Conservation (phyloP, 2,329 filamentous ascomycete genomes). For the Aspergillus fructus region DNA sequence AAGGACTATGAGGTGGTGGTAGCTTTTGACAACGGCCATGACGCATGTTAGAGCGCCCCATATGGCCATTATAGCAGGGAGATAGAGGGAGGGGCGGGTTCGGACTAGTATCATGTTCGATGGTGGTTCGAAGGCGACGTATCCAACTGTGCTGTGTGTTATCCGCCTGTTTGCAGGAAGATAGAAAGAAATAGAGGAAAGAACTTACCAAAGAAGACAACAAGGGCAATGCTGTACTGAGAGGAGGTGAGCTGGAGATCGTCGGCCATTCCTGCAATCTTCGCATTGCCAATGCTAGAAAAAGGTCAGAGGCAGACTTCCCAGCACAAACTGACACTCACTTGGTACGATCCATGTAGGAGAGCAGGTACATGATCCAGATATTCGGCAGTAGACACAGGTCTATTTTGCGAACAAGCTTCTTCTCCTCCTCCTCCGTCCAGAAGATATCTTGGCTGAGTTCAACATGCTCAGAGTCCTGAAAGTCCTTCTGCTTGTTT, state of each 20-base stretch:
- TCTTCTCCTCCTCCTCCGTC: constrained; percentile 3
- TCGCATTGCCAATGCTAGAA: neutral
- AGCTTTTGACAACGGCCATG: neutral
- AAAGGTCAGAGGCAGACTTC: too few species aligned
- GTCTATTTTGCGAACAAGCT: constrained; percentile 1
- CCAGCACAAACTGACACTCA: too few species aligned
- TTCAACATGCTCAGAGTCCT: neutral
- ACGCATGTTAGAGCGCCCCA: neutral
- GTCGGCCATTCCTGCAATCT: neutral
- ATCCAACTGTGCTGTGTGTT: neutral
- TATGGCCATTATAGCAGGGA: neutral
- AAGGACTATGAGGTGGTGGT: neutral
- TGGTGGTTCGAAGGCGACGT: neutral
- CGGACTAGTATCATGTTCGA: neutral
- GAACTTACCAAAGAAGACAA: neutral
- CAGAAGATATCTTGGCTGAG: constrained; percentile 2
- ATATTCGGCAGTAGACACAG: constrained; percentile 1
- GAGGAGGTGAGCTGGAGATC: neutral
- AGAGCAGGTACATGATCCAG: constrained; percentile 3
- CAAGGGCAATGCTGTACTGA: neutral
- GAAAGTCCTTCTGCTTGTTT: neutral
- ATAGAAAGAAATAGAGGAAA: too few species aligned
- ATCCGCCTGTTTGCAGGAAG: too few species aligned
- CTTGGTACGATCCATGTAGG: constrained; percentile 7
- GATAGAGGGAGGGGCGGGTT: neutral